Evolutionary conservation across 1,139 yeast genomes (phyloP), one percentile per base, ranked within the genome.

Genomic region (Saccharomyces hybrid): DNA sequence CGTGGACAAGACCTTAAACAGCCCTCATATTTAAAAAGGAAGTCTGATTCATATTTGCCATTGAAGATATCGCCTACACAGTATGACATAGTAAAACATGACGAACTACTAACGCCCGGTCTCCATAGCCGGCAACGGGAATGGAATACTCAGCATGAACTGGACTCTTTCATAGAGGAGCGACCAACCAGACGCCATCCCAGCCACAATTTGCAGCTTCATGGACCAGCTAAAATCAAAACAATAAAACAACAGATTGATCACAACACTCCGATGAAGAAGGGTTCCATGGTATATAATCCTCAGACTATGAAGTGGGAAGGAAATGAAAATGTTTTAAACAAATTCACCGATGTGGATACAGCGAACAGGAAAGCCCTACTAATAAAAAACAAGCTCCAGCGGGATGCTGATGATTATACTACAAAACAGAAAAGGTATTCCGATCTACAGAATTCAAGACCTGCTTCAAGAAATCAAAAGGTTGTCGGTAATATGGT

Each of bases 311-410:
- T 73, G 65, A 72, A 71, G 53, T 82, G 86, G 87, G 83, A 78
- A 61, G 86, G 86, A 1, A 81, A 82, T 61, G 84, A 81, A 52
- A 76, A 76, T 46, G 82, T 81, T 29, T 66, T 81, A 51, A 63
- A 75, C 48, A 72, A 71, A 55, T 80, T 80, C 64, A 77, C 76
- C 48, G 61, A 64, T 23, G 49, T 63, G n/a, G 67, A 62, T 31
- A 52, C 61, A 5, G 55, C 55, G 26, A 63, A 63, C 42, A 60
- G 57, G 38, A 61, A 59, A 32, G 64, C 67, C 8, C 47, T 64
- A 6, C 53, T 64, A 11, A 64, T 65, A 25, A 57, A 58, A 42
- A 58, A 58, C 11, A 62, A 61, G 48, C 44, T 52, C 9, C 49
- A 42, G 6, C 28, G 23, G 3, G 20, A 49, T 34, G 23, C 23